Evolutionary conservation across 345 rosid genomes (phyloP).

Genomic region (Limnanthes douglasii): DNA sequence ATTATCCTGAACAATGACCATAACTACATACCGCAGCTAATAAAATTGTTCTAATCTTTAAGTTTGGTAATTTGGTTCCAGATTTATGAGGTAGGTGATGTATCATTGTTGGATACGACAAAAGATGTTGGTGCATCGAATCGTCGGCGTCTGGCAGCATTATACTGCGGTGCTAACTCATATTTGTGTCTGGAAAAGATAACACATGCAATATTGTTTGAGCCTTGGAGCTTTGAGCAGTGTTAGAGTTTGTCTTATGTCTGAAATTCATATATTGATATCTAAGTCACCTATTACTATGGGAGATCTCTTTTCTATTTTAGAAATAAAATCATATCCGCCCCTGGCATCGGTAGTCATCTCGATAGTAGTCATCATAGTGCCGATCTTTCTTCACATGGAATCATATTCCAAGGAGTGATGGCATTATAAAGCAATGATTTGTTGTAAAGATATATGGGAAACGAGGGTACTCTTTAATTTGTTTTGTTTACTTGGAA

Average conservation of each 20-base stretch:
- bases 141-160: slow-evolving; percentile 54
- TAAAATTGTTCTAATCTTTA: not conserved
- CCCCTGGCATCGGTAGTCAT: no score
- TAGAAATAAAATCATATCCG: slow-evolving; percentile 73
- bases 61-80: slow-evolving; percentile 17
- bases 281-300: not conserved
- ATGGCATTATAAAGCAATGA: no score
- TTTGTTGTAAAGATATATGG: no score
- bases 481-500: no score
- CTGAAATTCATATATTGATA: not conserved
- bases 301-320: slow-evolving; percentile 2
- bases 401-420: no score
- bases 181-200: no score
- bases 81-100: slow-evolving; percentile 84
- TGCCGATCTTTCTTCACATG: no score
- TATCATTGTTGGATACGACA: slow-evolving; percentile 39
- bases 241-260: no score
- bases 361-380: no score
- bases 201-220: no score
- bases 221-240: slow-evolving; percentile 99
- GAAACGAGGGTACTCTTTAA: no score
- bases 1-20: no score
- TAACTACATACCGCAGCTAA: not conserved
- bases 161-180: slow-evolving; percentile 78
- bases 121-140: slow-evolving; percentile 80